Evolutionary conservation across 495 filamentous ascomycete genomes (phyloP).

Genomic region (Pseudevernia furfuracea): DNA sequence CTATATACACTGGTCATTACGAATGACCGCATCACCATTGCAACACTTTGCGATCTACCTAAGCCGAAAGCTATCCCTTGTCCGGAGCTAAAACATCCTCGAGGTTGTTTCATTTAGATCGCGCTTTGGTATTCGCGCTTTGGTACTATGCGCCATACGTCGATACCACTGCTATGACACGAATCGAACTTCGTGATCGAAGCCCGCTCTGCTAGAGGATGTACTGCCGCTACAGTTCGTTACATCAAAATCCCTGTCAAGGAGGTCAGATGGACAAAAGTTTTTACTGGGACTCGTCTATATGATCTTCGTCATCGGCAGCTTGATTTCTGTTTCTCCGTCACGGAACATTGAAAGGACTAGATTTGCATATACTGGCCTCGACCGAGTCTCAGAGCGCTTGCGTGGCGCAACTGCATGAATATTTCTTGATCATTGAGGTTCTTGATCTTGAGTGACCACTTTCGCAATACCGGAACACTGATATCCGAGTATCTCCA

Average conservation of each 20-base stretch:
- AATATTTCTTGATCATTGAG: neutral
- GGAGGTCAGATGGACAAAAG: neutral
- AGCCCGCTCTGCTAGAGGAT: neutral
- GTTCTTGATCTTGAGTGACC: neutral
- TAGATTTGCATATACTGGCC: neutral
- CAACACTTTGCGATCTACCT: neutral
- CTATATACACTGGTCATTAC: neutral
- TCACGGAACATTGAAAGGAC: neutral
- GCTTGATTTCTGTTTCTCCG: neutral
- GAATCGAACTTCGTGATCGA: neutral
- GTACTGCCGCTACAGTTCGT: neutral
- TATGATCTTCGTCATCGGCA: neutral
- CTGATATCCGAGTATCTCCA: neutral
- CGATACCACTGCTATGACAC: neutral
- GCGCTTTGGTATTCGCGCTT: neutral
- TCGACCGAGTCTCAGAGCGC: neutral
- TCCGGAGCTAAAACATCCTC: constrained; percentile 4
- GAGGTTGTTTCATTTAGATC: neutral
- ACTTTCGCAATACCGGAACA: neutral
- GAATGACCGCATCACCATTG: neutral
- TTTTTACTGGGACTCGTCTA: neutral
- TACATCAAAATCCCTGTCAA: neutral
- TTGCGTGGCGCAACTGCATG: neutral
- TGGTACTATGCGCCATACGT: neutral
- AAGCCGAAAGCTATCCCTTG: neutral